Evolutionary conservation across 2,329 filamentous ascomycete species (phyloP).

Genomic region (Talaromyces sp.): DNA sequence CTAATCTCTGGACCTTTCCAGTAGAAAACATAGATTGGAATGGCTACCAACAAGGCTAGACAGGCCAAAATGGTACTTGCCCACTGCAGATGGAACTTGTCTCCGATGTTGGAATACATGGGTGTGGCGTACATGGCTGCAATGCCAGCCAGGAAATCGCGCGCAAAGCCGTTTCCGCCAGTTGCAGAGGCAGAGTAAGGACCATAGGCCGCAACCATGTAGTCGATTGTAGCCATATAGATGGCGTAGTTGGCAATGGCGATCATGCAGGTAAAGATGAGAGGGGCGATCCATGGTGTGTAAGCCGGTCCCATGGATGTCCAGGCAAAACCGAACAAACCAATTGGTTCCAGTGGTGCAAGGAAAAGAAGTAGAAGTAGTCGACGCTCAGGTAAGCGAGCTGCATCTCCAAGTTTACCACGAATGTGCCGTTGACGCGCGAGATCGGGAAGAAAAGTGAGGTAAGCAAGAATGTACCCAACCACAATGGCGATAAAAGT

Average conservation of each 20-base stretch:
- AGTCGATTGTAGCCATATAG: slow-evolving; percentile 73
- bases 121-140: slow-evolving; percentile 64
- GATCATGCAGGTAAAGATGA: slow-evolving; percentile 60
- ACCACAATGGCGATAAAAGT: slow-evolving; percentile 49
- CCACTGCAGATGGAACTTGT: slow-evolving; percentile 43
- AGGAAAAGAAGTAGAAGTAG: slow-evolving; percentile 61
- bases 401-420: slow-evolving; percentile 41
- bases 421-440: slow-evolving; percentile 35
- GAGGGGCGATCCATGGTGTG: slow-evolving; percentile 63
- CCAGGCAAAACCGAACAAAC: slow-evolving; percentile 66
- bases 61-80: slow-evolving; percentile 51
- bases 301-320: slow-evolving; percentile 58
- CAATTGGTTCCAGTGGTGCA: slow-evolving; percentile 58
- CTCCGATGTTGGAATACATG: slow-evolving; percentile 50
- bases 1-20: slow-evolving; percentile 51
- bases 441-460: slow-evolving; percentile 51
- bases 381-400: slow-evolving; percentile 56
- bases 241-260: slow-evolving; percentile 70
- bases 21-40: slow-evolving; percentile 53
- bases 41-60: slow-evolving; percentile 46
- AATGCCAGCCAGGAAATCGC: slow-evolving; percentile 68
- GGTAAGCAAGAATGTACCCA: slow-evolving; percentile 54
- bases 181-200: slow-evolving; percentile 69
- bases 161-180: slow-evolving; percentile 68
- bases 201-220: slow-evolving; percentile 71